phyloP scores from a whole-genome alignment of 148 eudicot genomes.

The Persicaria tinctoria region DNA sequence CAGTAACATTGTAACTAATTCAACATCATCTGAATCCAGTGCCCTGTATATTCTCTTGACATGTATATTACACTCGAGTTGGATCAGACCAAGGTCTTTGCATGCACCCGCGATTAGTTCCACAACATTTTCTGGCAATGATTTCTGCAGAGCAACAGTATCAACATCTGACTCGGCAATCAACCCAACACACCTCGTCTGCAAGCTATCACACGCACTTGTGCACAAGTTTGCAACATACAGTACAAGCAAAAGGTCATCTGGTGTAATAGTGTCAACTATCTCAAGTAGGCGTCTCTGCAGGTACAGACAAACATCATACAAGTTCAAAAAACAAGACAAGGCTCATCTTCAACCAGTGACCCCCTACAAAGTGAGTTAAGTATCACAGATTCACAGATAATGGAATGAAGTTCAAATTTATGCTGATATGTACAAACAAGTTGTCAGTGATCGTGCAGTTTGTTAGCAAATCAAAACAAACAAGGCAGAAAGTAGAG shows the following conservation, averaged over 20 bases:
- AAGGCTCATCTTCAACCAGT: neutral
- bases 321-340: neutral
- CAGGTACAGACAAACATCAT: constrained; percentile 12
- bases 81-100: constrained; percentile 37
- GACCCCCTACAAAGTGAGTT: neutral
- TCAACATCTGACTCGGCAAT: constrained; percentile 56
- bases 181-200: constrained; percentile 44
- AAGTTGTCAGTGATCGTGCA: too few species aligned
- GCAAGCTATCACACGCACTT: constrained; percentile 47
- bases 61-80: constrained; percentile 64
- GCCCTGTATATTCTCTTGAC: constrained; percentile 82
- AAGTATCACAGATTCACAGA: too few species aligned
- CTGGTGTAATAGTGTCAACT: constrained; percentile 59
- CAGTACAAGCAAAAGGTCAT: constrained; percentile 65
- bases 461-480: too few species aligned
- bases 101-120: constrained; percentile 58
- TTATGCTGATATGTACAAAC: too few species aligned
- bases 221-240: constrained; percentile 58
- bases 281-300: constrained; percentile 67
- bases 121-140: constrained; percentile 36
- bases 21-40: constrained; percentile 89
- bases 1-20: constrained; percentile 65
- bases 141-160: constrained; percentile 56
- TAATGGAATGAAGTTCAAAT: too few species aligned
- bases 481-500: too few species aligned